A percentile compares a stretch with the other conserved stretches of the same genome.
Conservation (phyloP, 2,329 filamentous ascomycete species). For the Xylaria sp. region DNA sequence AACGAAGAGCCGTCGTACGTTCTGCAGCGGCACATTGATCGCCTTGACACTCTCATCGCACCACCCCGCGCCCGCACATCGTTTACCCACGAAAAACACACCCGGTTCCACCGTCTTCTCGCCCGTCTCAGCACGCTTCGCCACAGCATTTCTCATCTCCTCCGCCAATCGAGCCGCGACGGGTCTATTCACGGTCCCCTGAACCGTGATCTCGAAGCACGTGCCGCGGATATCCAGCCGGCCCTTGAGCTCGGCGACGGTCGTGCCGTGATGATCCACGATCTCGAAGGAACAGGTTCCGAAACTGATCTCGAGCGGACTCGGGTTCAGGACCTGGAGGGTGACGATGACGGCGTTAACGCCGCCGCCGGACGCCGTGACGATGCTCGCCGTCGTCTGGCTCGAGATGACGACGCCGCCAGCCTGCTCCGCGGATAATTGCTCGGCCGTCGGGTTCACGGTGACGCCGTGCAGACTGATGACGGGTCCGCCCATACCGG, state of each 20-base stretch:
- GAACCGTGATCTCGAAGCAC: constrained; percentile 20
- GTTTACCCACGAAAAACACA: constrained; percentile 22
- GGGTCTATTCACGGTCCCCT: constrained; percentile 16
- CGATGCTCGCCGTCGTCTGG: not conserved
- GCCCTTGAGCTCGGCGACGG: constrained; percentile 25
- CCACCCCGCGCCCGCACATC: constrained; percentile 25
- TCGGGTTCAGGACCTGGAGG: constrained; percentile 24
- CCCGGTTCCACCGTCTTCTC: not conserved
- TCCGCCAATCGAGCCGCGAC: constrained; percentile 4
- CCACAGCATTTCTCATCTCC: constrained; percentile 1
- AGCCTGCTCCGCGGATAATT: not conserved
- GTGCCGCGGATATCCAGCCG: constrained; percentile 22
- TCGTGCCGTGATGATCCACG: constrained; percentile 10
- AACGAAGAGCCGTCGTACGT: constrained; percentile 13
- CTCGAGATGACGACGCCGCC: not conserved
- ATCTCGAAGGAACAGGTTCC: constrained; percentile 27
- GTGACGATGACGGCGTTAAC: constrained; percentile 8
- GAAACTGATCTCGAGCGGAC: constrained; percentile 27
- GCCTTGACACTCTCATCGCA: constrained; percentile 24
- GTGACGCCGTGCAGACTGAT: constrained; percentile 13
- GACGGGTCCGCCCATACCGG: constrained; percentile 22
- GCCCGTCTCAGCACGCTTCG: not conserved
- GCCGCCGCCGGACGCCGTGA: not conserved
- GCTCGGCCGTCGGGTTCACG: not conserved
- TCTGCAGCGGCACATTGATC: constrained; percentile 24